A percentile compares a stretch with the other conserved stretches of the same genome.
Conservation (phyloP, 176 grass and related monocot genomes). For the sorghum (Sorghum bicolor) region Sorghum_bicolor_NCBIv3 NC_012870.2:75997001-75997500, state of each 20-base stretch:
- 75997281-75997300: not conserved
- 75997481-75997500: not conserved
- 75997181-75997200: not conserved
- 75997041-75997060: conserved; percentile 21
- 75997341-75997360: conserved; percentile 8
- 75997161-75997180: not conserved
- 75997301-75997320: conserved; percentile 1
- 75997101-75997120: conserved; percentile 5
- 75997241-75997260: conserved; percentile 7
- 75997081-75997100: conserved; percentile 17
- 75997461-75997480: conserved; percentile 11
- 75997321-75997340: not conserved
- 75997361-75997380: not conserved
- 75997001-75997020: not conserved
- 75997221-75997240: not conserved
- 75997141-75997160: too few species aligned
- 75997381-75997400: not conserved
- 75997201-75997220: not conserved
- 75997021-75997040: conserved; percentile 26
- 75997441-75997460: not conserved
- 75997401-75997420: not conserved
- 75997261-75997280: not conserved
- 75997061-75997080: conserved; percentile 18
- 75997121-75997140: not conserved
- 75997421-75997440: not conserved